Evolutionary conservation across 768 basidiomycete genomes (phyloP).

Genomic region (Clitopilus hobsonii): DNA sequence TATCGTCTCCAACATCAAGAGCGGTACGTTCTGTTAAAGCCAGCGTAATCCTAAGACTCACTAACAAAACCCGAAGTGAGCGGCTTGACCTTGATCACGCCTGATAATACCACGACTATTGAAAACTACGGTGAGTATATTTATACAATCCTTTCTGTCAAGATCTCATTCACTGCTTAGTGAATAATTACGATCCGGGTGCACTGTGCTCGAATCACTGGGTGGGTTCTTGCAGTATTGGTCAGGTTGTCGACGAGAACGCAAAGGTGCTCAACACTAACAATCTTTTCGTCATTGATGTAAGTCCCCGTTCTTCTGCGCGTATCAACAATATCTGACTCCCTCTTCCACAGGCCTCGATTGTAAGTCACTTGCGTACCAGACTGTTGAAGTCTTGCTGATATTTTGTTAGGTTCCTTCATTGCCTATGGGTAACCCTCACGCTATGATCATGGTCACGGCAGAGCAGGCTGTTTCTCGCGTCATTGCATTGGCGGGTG

Average conservation of each 20-base stretch:
- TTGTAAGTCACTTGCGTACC: conserved; percentile 20
- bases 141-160: neutral
- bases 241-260: conserved; percentile 53
- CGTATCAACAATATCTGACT: neutral
- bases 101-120: conserved; percentile 54
- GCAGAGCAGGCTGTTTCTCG: conserved; percentile 56
- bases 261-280: conserved; percentile 46
- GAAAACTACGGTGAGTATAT: conserved; percentile 39
- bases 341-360: conserved; percentile 21
- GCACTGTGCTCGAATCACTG: conserved; percentile 61
- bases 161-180: conserved; percentile 14
- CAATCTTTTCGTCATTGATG: conserved; percentile 54
- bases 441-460: conserved; percentile 49
- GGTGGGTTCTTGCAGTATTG: conserved; percentile 52
- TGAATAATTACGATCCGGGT: conserved; percentile 33
- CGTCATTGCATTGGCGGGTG: conserved; percentile 50
- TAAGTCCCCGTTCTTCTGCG: conserved; percentile 14
- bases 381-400: neutral
- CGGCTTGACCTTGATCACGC: conserved; percentile 51
- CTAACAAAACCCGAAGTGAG: conserved; percentile 30
- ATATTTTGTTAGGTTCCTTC: conserved; percentile 35
- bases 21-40: conserved; percentile 24
- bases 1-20: conserved; percentile 34
- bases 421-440: conserved; percentile 55
- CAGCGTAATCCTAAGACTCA: neutral